These are phyloP conservation scores for Tranzscheliella williamsii DNA, from an alignment of 1,284 basidiomycete species.

Conservation along the genomic window DNA sequence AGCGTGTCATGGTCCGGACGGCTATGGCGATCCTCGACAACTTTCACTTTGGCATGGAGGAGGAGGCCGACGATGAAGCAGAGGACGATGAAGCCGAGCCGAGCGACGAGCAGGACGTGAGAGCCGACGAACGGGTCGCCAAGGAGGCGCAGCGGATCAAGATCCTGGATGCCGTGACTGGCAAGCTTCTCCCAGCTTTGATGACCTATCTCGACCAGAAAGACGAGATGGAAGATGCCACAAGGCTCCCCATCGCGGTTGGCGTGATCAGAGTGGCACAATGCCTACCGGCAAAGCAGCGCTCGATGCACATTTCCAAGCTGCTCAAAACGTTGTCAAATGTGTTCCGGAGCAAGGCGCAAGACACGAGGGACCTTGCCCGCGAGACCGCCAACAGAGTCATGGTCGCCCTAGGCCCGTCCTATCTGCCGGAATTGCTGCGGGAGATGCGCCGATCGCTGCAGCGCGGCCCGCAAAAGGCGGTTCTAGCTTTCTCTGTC, in stretches of 20 bases:
- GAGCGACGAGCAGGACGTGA: not conserved
- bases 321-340: conserved; percentile 84
- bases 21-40: conserved; percentile 84
- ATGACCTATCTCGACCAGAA: conserved; percentile 66
- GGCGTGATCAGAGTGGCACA: conserved; percentile 84
- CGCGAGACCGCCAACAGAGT: conserved; percentile 85
- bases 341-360: conserved; percentile 85
- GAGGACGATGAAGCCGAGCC: conserved; percentile 39
- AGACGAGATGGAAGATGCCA: conserved; percentile 77
- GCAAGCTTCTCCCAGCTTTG: conserved; percentile 53
- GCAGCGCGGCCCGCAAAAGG: conserved; percentile 87
- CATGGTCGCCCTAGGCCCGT: conserved; percentile 73
- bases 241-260: conserved; percentile 73
- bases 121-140: conserved; percentile 2
- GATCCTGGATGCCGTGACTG: conserved; percentile 77
- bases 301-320: conserved; percentile 70
- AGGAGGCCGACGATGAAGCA: conserved; percentile 67
- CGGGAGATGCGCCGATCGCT: conserved; percentile 82
- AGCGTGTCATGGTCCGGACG: conserved; percentile 82
- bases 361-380: conserved; percentile 87
- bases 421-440: conserved; percentile 74
- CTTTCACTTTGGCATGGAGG: conserved; percentile 74
- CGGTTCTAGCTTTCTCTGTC: conserved; percentile 82
- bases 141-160: conserved; percentile 47
- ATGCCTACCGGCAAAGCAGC: conserved; percentile 72